phyloP scores from a whole-genome alignment of 2,329 filamentous ascomycete species.

The Trichoderma koningiopsis region DNA sequence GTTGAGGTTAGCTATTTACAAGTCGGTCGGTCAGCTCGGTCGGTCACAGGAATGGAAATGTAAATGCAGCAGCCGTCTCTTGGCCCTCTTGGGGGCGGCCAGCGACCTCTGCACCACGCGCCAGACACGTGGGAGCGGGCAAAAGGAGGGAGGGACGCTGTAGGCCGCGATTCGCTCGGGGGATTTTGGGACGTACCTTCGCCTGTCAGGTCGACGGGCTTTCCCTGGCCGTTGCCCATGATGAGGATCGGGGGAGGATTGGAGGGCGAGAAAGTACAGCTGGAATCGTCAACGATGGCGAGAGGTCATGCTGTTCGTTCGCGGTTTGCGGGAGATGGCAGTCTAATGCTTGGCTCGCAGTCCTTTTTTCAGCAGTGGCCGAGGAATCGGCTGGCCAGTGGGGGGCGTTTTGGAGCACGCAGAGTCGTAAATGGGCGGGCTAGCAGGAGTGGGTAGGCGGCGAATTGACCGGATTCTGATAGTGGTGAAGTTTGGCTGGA shows the following conservation, averaged over 20 bases:
- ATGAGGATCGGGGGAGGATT: conserved; percentile 50
- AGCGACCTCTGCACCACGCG: background rate
- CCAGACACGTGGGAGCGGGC: conserved; percentile 24
- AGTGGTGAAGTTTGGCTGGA: background rate
- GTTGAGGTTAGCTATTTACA: conserved; percentile 81
- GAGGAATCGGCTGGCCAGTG: conserved; percentile 22
- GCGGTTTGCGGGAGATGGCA: conserved; percentile 2
- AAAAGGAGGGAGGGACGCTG: conserved; percentile 23
- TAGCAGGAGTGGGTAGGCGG: conserved; percentile 22
- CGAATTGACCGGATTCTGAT: conserved; percentile 22
- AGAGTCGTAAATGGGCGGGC: conserved; percentile 3
- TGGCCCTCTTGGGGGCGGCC: background rate
- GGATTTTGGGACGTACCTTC: conserved; percentile 64
- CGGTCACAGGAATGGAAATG: background rate
- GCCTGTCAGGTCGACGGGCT: conserved; percentile 88
- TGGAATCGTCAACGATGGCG: conserved; percentile 29
- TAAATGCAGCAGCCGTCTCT: background rate
- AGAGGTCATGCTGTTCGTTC: conserved; percentile 34
- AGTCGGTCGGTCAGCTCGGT: conserved; percentile 15
- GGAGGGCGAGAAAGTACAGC: conserved; percentile 27
- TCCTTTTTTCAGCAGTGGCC: conserved; percentile 10
- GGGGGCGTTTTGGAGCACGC: conserved; percentile 10
- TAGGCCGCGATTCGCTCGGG: conserved; percentile 13
- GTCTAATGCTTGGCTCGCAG: background rate
- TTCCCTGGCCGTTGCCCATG: conserved; percentile 96